phyloP scores from a whole-genome alignment of 208 protist genomes.

The Trichomonas gallinae region DNA sequence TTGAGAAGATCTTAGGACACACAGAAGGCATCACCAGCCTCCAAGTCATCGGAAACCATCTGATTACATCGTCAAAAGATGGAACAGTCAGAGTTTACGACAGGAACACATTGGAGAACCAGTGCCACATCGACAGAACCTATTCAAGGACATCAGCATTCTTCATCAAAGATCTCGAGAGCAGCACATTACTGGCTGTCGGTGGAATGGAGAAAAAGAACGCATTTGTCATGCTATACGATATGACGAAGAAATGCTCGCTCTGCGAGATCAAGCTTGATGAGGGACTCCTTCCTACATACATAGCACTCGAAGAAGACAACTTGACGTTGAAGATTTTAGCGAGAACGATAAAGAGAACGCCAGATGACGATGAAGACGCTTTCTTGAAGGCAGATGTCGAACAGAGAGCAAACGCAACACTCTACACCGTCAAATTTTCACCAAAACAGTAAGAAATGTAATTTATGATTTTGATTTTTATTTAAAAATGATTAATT shows the following conservation, averaged over 20 bases:
- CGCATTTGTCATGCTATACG: neutral
- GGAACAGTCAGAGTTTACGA: conserved; percentile 48
- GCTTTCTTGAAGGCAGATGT: neutral
- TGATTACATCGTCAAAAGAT: conserved; percentile 80
- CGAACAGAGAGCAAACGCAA: neutral
- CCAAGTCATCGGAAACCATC: neutral
- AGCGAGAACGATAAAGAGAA: neutral
- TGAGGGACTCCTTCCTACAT: neutral
- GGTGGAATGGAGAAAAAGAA: neutral
- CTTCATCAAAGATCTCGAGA: neutral
- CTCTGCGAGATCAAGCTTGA: neutral
- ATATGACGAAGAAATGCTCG: neutral
- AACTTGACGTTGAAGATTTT: neutral
- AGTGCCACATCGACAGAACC: neutral
- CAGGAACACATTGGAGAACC: neutral
- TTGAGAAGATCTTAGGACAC: neutral
- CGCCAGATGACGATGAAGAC: neutral
- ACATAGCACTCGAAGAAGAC: neutral
- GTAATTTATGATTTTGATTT: too few relatives aligned
- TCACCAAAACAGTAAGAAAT: neutral
- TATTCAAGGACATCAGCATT: neutral
- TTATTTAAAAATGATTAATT: too few relatives aligned
- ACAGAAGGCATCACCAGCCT: neutral
- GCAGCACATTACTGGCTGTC: neutral
- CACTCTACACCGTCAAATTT: neutral